These are phyloP conservation scores for Trifolium subterraneum DNA, from an alignment of 306 rosid species.

Conservation along the genomic window DNA sequence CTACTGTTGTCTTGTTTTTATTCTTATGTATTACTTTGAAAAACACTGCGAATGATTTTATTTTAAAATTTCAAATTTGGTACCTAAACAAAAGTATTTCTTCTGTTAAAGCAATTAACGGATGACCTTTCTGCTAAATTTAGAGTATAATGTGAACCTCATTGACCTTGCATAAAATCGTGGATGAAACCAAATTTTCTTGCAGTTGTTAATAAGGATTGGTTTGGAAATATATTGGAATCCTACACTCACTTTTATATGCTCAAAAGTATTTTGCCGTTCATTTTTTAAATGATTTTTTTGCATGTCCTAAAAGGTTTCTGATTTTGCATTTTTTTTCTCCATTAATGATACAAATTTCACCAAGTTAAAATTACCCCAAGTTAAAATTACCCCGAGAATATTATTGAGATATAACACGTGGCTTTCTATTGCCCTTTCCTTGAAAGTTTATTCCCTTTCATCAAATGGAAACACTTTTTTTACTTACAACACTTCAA, in stretches of 20 bases:
- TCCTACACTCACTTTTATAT: conserved; percentile 4
- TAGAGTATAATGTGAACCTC: conserved; percentile 13
- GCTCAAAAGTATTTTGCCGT: conserved; percentile 2
- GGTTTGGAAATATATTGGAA: conserved; percentile 9
- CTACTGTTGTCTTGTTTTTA: too few species aligned
- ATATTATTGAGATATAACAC: conserved; percentile 28
- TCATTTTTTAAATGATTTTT: conserved; percentile 1
- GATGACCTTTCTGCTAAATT: conserved; percentile 11
- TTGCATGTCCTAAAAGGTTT: conserved; percentile 23
- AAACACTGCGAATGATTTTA: too few species aligned
- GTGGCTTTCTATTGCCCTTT: conserved; percentile 6
- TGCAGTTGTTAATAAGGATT: background rate
- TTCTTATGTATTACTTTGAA: too few species aligned
- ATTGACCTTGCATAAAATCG: conserved; percentile 20
- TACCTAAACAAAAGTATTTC: too few species aligned
- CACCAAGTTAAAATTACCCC: conserved; percentile 5
- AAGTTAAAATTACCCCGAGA: background rate
- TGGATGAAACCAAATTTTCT: conserved; percentile 19
- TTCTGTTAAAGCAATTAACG: too few species aligned
- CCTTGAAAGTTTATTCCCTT: background rate
- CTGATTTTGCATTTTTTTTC: conserved; percentile 6
- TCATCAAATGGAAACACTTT: conserved; percentile 13
- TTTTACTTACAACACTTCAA: background rate
- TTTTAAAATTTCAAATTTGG: too few species aligned
- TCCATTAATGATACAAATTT: background rate